These are phyloP conservation scores for Ascochyta viciae-villosae DNA, from an alignment of 2,329 filamentous ascomycete species.

Conservation along the genomic window DNA sequence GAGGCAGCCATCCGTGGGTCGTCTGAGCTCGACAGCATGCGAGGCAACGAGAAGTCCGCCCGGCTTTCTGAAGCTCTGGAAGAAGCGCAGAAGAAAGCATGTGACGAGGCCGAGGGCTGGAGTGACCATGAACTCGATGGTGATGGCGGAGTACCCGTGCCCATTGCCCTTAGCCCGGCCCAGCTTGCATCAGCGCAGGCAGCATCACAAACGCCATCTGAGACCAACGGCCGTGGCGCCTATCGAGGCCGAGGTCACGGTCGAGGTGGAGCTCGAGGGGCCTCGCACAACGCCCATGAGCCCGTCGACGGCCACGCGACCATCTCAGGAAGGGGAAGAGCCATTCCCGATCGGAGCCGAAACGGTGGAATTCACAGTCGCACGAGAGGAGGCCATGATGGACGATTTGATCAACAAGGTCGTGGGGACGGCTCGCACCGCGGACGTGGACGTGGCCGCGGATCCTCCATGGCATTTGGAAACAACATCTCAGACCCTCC, in stretches of 20 bases:
- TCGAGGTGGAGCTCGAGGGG: slow-evolving; percentile 2
- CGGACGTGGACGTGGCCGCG: slow-evolving; percentile 15
- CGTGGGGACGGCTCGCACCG: background rate
- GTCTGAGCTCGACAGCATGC: slow-evolving; percentile 30
- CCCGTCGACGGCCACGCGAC: background rate
- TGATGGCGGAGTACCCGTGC: slow-evolving; percentile 45
- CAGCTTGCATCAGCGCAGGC: slow-evolving; percentile 7
- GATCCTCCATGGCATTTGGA: background rate
- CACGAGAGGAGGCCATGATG: background rate
- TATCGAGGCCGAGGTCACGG: slow-evolving; percentile 6
- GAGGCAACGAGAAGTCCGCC: slow-evolving; percentile 31
- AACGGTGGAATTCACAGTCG: background rate
- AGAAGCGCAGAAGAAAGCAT: slow-evolving; percentile 49
- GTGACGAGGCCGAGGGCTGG: slow-evolving; percentile 50
- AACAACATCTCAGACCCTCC: background rate
- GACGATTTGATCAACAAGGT: background rate
- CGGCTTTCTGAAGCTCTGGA: slow-evolving; percentile 33
- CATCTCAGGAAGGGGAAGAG: background rate
- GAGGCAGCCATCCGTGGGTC: slow-evolving; percentile 49
- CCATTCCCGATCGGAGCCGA: background rate
- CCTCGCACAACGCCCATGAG: background rate
- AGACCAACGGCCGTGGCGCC: background rate
- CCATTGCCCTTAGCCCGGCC: slow-evolving; percentile 12
- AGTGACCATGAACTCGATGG: slow-evolving; percentile 43
- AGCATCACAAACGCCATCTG: background rate